Evolutionary conservation across 2,329 filamentous ascomycete genomes (phyloP).

Genomic region (Beauveria sp.): DNA sequence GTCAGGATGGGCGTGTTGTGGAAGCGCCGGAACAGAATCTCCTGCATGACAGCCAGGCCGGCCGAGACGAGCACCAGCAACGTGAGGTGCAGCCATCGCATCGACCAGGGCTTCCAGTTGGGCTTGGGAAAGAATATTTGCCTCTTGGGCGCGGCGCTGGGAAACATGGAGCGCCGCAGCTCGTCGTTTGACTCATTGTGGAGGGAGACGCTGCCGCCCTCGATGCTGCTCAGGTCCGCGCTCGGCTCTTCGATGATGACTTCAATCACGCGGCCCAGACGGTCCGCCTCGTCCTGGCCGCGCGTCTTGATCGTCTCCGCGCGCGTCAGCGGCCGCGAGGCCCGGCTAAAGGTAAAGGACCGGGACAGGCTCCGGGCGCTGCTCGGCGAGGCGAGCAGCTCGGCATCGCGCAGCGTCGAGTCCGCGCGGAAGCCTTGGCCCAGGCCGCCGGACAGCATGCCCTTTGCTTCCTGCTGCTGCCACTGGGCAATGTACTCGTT

Average conservation of each 20-base stretch:
- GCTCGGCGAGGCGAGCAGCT: constrained; percentile 36
- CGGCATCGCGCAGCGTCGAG: constrained; percentile 38
- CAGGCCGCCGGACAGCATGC: constrained; percentile 50
- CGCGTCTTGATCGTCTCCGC: constrained; percentile 38
- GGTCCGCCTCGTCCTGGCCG: constrained; percentile 52
- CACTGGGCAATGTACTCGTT: constrained; percentile 36
- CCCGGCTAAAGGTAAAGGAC: constrained; percentile 32
- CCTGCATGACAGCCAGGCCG: constrained; percentile 42
- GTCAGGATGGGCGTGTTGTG: constrained; percentile 34
- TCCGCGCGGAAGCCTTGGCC: constrained; percentile 45
- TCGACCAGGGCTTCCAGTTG: constrained; percentile 60
- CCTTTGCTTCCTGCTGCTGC: constrained; percentile 46
- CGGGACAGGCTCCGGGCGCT: constrained; percentile 29
- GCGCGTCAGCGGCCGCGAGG: constrained; percentile 21
- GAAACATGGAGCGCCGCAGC: constrained; percentile 31
- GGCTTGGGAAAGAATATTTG: constrained; percentile 54
- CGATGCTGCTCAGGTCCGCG: constrained; percentile 45
- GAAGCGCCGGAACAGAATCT: constrained; percentile 48
- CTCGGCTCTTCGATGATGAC: constrained; percentile 43
- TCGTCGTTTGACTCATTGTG: constrained; percentile 17
- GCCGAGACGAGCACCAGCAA: constrained; percentile 47
- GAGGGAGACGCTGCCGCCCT: constrained; percentile 29
- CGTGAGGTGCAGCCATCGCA: constrained; percentile 54
- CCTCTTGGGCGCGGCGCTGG: constrained; percentile 19
- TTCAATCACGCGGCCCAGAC: constrained; percentile 51